A percentile compares a stretch with the other conserved stretches of the same genome.
Evolutionary conservation across 2,329 filamentous ascomycete species (phyloP).

Genomic region (Microthyrium microscopicum): DNA sequence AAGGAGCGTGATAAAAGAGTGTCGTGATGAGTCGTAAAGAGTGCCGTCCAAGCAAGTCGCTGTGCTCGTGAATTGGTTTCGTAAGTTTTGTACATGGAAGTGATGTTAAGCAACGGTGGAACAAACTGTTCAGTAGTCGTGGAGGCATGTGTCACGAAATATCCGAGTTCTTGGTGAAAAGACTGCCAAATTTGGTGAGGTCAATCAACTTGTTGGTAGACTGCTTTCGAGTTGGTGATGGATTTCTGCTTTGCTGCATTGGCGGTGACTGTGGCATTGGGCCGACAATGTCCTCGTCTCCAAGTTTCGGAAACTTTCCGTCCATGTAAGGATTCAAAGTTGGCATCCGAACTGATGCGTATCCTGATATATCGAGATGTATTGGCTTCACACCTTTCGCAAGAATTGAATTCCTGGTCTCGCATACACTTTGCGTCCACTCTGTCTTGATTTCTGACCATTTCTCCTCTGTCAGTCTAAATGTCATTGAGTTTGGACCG

Average conservation of each 20-base stretch:
- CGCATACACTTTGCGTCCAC: constrained; percentile 54
- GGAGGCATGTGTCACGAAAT: no score
- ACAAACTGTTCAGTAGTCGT: no score
- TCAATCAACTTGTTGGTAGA: no score
- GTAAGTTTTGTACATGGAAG: no score
- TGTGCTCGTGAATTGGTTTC: no score
- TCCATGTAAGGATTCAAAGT: constrained; percentile 46
- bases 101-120: no score
- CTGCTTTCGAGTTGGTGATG: background rate
- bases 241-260: background rate
- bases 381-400: constrained; percentile 37
- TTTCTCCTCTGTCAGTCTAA: constrained; percentile 70
- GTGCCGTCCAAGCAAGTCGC: no score
- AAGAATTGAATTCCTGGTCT: constrained; percentile 16
- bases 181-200: no score
- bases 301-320: constrained; percentile 75
- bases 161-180: no score
- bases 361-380: no score
- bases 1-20: no score
- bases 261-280: constrained; percentile 50
- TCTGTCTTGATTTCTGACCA: constrained; percentile 64
- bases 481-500: constrained; percentile 76
- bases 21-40: no score
- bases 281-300: constrained; percentile 84
- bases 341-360: constrained; percentile 52